These are phyloP conservation scores for Bipolaris sorokiniana DNA, from an alignment of 2,329 filamentous ascomycete genomes.

Conservation along the genomic window DNA sequence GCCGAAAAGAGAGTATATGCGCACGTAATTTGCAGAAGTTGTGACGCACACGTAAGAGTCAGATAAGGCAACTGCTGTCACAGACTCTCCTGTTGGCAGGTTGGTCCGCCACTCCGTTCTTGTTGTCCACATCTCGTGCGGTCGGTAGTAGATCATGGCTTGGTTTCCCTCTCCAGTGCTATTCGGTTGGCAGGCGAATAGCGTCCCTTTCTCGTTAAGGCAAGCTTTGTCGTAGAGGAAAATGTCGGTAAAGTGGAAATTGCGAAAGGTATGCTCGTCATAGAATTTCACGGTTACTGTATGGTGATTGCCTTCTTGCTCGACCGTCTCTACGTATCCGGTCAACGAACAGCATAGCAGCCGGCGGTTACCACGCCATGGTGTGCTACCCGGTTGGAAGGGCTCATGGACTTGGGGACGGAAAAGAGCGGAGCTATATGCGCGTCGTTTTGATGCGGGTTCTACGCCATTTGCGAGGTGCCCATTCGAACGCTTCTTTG, in stretches of 20 bases:
- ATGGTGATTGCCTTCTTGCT: slow-evolving; percentile 84
- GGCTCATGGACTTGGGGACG: slow-evolving; percentile 76
- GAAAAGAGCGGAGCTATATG: slow-evolving; percentile 54
- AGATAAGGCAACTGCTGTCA: slow-evolving; percentile 87
- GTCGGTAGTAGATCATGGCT: slow-evolving; percentile 91
- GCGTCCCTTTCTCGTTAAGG: slow-evolving; percentile 78
- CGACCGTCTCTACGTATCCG: slow-evolving; percentile 95
- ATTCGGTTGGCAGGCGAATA: slow-evolving; percentile 79
- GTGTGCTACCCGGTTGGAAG: slow-evolving; percentile 93
- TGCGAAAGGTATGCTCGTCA: slow-evolving; percentile 86
- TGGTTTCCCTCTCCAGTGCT: slow-evolving; percentile 58
- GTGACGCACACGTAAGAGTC: slow-evolving; percentile 90
- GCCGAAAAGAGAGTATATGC: slow-evolving; percentile 91
- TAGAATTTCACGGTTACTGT: slow-evolving; percentile 98
- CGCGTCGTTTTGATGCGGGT: slow-evolving; percentile 58
- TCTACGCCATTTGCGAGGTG: slow-evolving; percentile 53
- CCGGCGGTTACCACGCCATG: slow-evolving; percentile 92
- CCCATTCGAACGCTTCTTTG: slow-evolving; percentile 66
- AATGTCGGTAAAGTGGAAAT: slow-evolving; percentile 97
- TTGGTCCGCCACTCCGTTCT: slow-evolving; percentile 88
- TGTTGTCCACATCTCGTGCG: slow-evolving; percentile 95
- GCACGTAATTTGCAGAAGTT: slow-evolving; percentile 85
- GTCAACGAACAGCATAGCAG: slow-evolving; percentile 93
- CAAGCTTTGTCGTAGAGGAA: slow-evolving; percentile 97
- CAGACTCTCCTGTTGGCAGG: slow-evolving; percentile 83